These are phyloP conservation scores for Paecilomyces formosus DNA, from an alignment of 2,329 filamentous ascomycete species.

Conservation along the genomic window DNA sequence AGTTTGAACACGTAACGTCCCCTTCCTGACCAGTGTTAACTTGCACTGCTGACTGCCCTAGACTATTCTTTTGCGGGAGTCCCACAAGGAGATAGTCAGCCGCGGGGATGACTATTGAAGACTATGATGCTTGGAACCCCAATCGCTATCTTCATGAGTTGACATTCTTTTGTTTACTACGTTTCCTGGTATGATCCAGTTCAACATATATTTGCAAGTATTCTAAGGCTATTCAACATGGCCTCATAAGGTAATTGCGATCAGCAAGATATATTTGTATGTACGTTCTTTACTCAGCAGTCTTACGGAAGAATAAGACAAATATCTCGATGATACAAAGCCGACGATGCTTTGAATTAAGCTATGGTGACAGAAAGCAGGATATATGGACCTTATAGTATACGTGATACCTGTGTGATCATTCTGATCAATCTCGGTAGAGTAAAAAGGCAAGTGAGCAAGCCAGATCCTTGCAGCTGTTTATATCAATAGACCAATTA, in stretches of 20 bases:
- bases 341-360: no score
- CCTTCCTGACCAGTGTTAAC: not conserved
- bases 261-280: no score
- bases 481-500: no score
- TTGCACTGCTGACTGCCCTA: constrained; percentile 6
- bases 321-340: no score
- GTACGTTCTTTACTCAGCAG: no score
- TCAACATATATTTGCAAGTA: not conserved
- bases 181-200: not conserved
- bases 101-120: constrained; percentile 28
- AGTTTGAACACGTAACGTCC: constrained; percentile 52
- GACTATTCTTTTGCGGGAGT: constrained; percentile 34
- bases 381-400: no score
- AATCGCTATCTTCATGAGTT: not conserved
- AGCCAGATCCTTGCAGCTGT: no score
- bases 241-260: not conserved
- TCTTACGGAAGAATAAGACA: no score
- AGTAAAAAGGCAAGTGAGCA: no score
- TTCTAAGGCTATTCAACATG: not conserved
- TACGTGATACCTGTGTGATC: no score
- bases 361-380: no score
- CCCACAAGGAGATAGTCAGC: constrained; percentile 34
- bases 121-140: not conserved
- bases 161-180: not conserved
- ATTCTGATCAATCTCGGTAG: no score